phyloP scores from a whole-genome alignment of 768 basidiomycete genomes.

The Lentinula guzmanii region DNA sequence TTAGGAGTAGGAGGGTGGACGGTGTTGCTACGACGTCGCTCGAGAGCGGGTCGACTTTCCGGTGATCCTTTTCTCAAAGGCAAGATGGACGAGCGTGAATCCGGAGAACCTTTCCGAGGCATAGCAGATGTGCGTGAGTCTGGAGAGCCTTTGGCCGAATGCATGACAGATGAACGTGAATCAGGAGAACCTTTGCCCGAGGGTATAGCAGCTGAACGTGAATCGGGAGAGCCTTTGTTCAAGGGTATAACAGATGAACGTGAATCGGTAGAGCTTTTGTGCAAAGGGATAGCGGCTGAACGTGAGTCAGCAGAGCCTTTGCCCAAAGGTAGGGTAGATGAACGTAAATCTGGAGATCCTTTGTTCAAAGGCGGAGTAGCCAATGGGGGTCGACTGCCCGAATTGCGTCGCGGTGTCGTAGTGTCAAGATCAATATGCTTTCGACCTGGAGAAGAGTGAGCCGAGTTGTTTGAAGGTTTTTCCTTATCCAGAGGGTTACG shows the following conservation, averaged over 20 bases:
- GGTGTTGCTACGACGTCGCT: slow-evolving; percentile 14
- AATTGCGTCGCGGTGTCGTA: slow-evolving; percentile 38
- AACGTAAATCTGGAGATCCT: background rate
- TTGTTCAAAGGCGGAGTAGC: slow-evolving; percentile 25
- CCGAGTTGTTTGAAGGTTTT: slow-evolving; percentile 33
- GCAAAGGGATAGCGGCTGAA: slow-evolving; percentile 20
- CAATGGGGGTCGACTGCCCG: slow-evolving; percentile 38
- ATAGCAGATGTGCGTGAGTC: background rate
- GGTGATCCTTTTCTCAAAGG: background rate
- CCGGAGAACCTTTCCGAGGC: background rate
- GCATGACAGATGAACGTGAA: background rate
- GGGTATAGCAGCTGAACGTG: background rate
- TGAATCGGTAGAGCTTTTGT: background rate
- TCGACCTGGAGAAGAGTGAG: slow-evolving; percentile 56
- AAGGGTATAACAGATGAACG: background rate
- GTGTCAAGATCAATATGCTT: slow-evolving; percentile 53
- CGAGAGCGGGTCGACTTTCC: background rate
- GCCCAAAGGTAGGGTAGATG: background rate
- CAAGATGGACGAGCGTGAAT: background rate
- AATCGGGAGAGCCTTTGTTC: background rate
- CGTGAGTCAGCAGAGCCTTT: background rate
- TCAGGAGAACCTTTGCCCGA: background rate
- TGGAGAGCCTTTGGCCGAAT: background rate
- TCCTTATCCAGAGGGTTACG: slow-evolving; percentile 38
- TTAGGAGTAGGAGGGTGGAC: slow-evolving; percentile 5